These are phyloP conservation scores for Neofusicoccum laricinum DNA, from an alignment of 2,329 filamentous ascomycete species.

Conservation along the genomic window DNA sequence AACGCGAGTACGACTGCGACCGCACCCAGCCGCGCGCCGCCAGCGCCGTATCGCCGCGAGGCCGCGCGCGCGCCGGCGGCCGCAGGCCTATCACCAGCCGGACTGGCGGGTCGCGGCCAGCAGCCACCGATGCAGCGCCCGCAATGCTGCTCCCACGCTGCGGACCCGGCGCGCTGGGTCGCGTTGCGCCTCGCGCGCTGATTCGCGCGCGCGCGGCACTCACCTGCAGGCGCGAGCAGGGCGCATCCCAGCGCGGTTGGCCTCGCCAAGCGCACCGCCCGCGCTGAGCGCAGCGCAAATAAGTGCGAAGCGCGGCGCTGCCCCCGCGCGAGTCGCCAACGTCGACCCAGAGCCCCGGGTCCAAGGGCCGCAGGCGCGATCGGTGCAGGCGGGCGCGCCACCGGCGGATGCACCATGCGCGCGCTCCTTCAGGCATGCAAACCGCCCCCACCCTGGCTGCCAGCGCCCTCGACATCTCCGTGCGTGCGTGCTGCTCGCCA, in stretches of 20 bases:
- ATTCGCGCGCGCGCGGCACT: background rate
- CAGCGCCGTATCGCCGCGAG: conserved; percentile 1
- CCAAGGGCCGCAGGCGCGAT: background rate
- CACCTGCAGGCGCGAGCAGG: background rate
- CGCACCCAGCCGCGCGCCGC: background rate
- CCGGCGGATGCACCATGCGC: background rate
- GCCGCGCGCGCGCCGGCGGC: background rate
- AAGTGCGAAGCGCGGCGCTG: background rate
- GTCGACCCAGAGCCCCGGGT: background rate
- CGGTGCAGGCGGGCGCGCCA: background rate
- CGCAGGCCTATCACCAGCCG: background rate
- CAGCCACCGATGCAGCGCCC: background rate
- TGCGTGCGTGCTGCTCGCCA: background rate
- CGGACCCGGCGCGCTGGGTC: background rate
- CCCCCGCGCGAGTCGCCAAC: background rate
- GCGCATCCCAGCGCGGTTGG: background rate
- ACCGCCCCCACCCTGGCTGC: background rate
- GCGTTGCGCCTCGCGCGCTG: background rate
- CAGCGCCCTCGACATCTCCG: background rate
- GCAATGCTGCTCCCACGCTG: background rate
- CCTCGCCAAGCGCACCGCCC: background rate
- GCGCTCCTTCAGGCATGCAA: conserved; percentile 6
- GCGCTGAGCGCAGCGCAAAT: background rate
- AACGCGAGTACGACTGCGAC: background rate
- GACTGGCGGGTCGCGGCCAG: background rate